phyloP scores from a whole-genome alignment of 2,329 filamentous ascomycete species.

The Blastomyces parvus region DNA sequence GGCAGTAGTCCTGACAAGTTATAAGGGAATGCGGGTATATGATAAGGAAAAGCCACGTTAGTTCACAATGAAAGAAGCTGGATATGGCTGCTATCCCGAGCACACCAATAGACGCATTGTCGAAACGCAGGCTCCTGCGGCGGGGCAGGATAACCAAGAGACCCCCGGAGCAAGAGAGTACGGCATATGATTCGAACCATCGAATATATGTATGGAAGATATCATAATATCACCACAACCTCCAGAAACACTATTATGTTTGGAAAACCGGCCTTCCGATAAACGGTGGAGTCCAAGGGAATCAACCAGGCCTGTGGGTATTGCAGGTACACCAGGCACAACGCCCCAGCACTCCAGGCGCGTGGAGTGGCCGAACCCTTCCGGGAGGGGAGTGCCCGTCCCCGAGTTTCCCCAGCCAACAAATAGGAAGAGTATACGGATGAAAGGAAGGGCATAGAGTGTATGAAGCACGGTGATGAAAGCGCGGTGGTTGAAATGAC shows the following conservation, averaged over 20 bases:
- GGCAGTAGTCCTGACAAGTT: not conserved
- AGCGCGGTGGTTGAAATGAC: slow-evolving; percentile 8
- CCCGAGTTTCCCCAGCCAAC: not conserved
- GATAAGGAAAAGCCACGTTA: not conserved
- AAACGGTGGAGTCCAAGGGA: too few species aligned
- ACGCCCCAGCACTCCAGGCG: not conserved
- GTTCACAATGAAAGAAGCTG: not conserved
- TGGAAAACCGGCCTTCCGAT: not conserved
- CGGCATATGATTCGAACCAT: not conserved
- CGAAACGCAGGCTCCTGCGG: not conserved
- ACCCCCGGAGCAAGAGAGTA: too few species aligned
- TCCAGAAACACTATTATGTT: not conserved
- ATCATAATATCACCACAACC: not conserved
- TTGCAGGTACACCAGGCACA: not conserved
- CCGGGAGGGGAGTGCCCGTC: not conserved
- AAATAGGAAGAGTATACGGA: not conserved
- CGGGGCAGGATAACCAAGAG: not conserved
- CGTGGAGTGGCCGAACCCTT: not conserved
- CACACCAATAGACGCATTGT: not conserved
- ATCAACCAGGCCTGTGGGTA: not conserved
- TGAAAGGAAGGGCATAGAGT: slow-evolving; percentile 6
- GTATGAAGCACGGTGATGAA: not conserved
- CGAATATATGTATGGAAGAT: not conserved
- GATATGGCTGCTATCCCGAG: not conserved
- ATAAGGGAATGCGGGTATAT: not conserved